These are phyloP conservation scores for Ciborinia camelliae DNA, from an alignment of 2,329 filamentous ascomycete species.

Conservation along the genomic window DNA sequence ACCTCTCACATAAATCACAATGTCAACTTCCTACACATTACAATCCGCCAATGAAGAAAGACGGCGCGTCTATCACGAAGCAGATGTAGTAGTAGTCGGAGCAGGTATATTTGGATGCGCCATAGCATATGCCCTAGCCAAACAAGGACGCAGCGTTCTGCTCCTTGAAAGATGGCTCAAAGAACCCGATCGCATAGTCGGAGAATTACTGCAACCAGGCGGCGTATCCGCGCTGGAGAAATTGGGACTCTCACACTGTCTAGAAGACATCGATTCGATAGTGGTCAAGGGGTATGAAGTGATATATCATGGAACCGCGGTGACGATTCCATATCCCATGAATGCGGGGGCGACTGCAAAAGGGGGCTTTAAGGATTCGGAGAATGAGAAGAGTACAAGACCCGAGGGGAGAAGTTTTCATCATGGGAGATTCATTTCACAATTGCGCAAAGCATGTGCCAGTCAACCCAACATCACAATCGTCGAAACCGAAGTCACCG, in stretches of 20 bases:
- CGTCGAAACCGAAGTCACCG: slow-evolving; percentile 82
- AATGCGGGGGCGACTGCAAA: slow-evolving; percentile 42
- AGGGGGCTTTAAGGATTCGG: slow-evolving; percentile 26
- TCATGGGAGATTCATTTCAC: slow-evolving; percentile 87
- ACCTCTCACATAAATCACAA: not conserved
- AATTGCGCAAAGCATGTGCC: slow-evolving; percentile 72
- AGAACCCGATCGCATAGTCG: slow-evolving; percentile 93
- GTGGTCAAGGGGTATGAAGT: slow-evolving; percentile 84
- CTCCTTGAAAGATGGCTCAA: slow-evolving; percentile 85
- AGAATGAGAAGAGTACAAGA: slow-evolving; percentile 40
- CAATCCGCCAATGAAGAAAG: slow-evolving; percentile 40
- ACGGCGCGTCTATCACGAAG: slow-evolving; percentile 56
- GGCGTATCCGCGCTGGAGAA: slow-evolving; percentile 77
- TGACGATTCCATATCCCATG: slow-evolving; percentile 75
- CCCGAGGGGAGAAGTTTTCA: slow-evolving; percentile 83
- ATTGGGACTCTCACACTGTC: slow-evolving; percentile 74
- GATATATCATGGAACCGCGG: slow-evolving; percentile 71
- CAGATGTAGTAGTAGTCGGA: slow-evolving; percentile 87
- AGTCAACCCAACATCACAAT: slow-evolving; percentile 80
- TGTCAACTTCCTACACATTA: not conserved
- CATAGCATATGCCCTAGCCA: slow-evolving; percentile 76
- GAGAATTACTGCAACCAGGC: slow-evolving; percentile 90
- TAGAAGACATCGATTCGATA: slow-evolving; percentile 86
- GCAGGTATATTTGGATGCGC: slow-evolving; percentile 89
- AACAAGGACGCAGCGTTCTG: slow-evolving; percentile 86